Base-by-base conservation (phyloP, 352 stramenopile species). In the Pythium sp. region DNA sequence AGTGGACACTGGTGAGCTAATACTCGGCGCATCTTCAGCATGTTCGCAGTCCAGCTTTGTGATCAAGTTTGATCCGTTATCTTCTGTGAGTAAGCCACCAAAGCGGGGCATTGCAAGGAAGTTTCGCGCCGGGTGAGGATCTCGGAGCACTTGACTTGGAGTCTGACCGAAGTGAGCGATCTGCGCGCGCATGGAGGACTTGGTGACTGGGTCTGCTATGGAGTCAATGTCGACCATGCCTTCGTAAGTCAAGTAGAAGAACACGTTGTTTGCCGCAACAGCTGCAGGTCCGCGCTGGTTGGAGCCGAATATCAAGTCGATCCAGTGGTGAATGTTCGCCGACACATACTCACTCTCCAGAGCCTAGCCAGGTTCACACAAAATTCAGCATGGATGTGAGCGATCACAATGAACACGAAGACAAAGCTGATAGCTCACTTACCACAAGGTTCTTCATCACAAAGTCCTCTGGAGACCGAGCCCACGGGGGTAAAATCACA, bases 231-330 rank as follows among this genome's bases (percentile, higher is more conserved):
- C 96, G 51, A 99, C 96, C 75, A 97, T 96, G 51, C 97, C 97
- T 82, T 99, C 97, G 70, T 99, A 99, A 1, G 94, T 99, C 41
- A 99, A 82, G 71, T 99, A 98, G 74, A 99, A 98, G 74, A 99
- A 99, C 11, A 99, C 77, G 72, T 99, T 99, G 70, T 98, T 93
- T 8, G 97, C 93, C 14, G 93, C 84, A 36, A 98, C 83, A 9
- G 97, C 96, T 34, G 92, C 91, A 30, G 75, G 61, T 0, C 86
- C 89, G 32, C 87, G 79, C 61, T 97, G 83, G 57, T 82, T 93
- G 14, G 74, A 79, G 7, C 87, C 89, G 71, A 95, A 93, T 0
- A 96, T 72, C 51, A 96, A 69, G 68, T 95, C 90, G 41, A 98
- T 97, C 76, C 95, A 93, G 61, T 98, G 84, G 64, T 97, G 85